Evolutionary conservation across 164 flowering plant species (phyloP).

Genomic region (Chimonanthus salicifolius): DNA sequence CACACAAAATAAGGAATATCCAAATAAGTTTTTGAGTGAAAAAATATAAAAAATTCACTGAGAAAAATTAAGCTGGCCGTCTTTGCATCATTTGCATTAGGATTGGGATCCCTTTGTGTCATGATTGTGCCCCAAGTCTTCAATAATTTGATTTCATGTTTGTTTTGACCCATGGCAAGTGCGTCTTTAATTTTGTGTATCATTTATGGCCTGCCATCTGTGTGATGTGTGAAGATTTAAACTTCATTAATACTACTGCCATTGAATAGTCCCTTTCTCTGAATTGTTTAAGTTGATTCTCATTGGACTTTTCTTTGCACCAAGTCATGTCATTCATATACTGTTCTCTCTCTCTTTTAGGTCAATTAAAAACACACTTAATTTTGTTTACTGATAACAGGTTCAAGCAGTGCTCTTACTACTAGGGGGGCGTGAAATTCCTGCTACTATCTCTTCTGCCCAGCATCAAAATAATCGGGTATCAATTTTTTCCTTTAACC

Average conservation of each 20-base stretch:
- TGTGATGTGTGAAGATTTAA: background rate
- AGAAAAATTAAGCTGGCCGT: too few species aligned
- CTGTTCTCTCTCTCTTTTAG: background rate
- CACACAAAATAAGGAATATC: too few species aligned
- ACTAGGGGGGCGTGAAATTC: constrained; percentile 59
- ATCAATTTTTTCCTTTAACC: constrained; percentile 8
- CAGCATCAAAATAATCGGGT: constrained; percentile 41
- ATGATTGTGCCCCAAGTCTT: background rate
- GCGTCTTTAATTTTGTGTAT: background rate
- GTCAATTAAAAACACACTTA: too few species aligned
- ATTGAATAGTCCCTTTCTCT: too few species aligned
- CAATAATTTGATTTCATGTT: background rate
- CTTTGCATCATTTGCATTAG: too few species aligned
- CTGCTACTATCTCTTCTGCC: constrained; percentile 20
- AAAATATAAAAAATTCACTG: too few species aligned
- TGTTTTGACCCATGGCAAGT: background rate
- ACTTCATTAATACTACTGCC: too few species aligned
- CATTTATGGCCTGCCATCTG: background rate
- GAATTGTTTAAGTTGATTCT: background rate
- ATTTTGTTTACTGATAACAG: constrained; percentile 19
- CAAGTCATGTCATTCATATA: background rate
- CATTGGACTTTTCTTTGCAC: background rate
- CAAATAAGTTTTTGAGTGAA: too few species aligned
- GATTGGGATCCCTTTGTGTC: too few species aligned
- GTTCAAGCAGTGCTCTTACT: constrained; percentile 65